Conservation (phyloP, 306 rosid genomes). For the Rosa chinensis region DNA sequence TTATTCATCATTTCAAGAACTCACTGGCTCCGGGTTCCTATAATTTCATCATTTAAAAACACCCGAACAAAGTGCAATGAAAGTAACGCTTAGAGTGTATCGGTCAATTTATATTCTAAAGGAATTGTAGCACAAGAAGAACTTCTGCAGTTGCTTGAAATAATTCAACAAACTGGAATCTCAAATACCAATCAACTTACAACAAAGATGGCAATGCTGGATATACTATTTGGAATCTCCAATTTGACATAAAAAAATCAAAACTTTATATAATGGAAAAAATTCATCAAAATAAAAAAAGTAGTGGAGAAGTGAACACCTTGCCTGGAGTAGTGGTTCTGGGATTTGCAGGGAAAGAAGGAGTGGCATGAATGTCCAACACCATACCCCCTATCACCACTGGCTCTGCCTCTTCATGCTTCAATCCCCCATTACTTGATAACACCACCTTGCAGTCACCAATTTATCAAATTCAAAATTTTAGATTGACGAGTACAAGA, state of each 20-base stretch:
- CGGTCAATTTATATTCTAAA: neutral
- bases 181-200: neutral
- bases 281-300: neutral
- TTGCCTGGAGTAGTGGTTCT: conserved; percentile 72
- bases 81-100: neutral
- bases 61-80: neutral
- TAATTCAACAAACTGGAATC: neutral
- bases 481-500: neutral
- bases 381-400: conserved; percentile 92
- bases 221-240: neutral
- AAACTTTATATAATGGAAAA: neutral
- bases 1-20: neutral
- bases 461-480: neutral
- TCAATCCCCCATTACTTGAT: conserved; percentile 32
- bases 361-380: conserved; percentile 66
- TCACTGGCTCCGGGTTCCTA: neutral
- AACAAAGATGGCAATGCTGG: neutral
- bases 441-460: conserved; percentile 18
- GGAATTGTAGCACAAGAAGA: neutral
- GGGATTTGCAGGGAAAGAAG: conserved; percentile 36
- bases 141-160: neutral
- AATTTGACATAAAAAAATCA: neutral
- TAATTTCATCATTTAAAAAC: neutral
- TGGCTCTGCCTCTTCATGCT: conserved; percentile 41
- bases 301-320: conserved; percentile 36